Base-by-base conservation (phyloP, 768 basidiomycete genomes). In the Hypsizygus marmoreus region DNA sequence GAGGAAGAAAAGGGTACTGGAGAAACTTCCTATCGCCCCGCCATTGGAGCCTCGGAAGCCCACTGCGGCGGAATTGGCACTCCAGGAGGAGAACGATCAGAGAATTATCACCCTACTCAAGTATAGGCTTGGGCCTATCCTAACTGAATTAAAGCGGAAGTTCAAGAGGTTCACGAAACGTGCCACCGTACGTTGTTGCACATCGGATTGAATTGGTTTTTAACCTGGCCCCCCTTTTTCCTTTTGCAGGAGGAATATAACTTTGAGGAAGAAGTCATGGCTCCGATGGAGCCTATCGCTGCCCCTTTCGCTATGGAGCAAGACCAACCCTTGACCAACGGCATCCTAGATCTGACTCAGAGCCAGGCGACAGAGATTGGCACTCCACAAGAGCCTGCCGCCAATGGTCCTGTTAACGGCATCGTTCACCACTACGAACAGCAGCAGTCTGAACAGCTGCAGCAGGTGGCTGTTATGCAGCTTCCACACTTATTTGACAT, bases 91-190 rank as follows among this genome's bases (percentile, higher is more conserved):
- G 65, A 88, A 74, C 47, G 95, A 99, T 58, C 77, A 83, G 54
- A 76, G 79, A 50, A 73, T 85, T 20, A 75, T 91, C 40, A 90
- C 92, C 34, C 66, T 94, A 56, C 71, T 99, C 55, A 90, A 92
- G 65, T 90, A 86, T 59, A 81, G 91, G n/a, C 76, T 98, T n/a
- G 89, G 90, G 2, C 89, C 89, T 1, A 86, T 98, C 39, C 69
- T 98, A 40, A 80, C 79, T 2, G 93, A 97, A 62, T 71, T 99
- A 55, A 93, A 91, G 72, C 81, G 91, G 63, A 93, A 94, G 69
- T 94, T 87, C 63, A 92, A 93, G 74, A 76, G 88, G 54, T 95
- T 97, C 60, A 87, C 84, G 0, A 92, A 92, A 68, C 70, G 77
- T 28, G 87, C 89, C 32, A 74, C 73, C 50, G 93, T 94, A 56